A percentile compares a stretch with the other conserved stretches of the same genome.
Conservation (phyloP, 208 protist species). For the Strigomonas galati region DNA sequence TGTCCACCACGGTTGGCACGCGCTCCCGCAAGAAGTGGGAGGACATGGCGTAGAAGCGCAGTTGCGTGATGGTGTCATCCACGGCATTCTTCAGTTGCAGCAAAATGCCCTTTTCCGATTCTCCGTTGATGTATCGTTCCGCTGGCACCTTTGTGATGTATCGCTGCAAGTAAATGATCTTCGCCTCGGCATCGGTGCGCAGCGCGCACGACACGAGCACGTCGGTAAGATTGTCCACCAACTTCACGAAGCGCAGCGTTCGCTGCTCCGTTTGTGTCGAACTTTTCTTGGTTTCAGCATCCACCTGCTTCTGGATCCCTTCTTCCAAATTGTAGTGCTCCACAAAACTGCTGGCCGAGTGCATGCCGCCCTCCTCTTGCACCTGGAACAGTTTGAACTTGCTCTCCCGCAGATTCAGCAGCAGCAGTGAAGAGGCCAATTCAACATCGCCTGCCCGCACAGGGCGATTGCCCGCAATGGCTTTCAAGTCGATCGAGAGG, state of each 20-base stretch:
- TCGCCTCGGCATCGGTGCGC: conserved; percentile 9
- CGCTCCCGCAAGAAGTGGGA: conserved; percentile 3
- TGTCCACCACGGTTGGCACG: not conserved
- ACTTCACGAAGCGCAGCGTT: conserved; percentile 71
- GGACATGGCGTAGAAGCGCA: conserved; percentile 35
- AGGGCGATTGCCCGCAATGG: conserved; percentile 8
- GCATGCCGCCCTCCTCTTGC: conserved; percentile 38
- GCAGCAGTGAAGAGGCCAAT: conserved; percentile 56
- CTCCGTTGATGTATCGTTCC: conserved; percentile 65
- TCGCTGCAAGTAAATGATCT: conserved; percentile 44
- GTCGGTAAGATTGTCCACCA: conserved; percentile 77
- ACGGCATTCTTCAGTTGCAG: conserved; percentile 50
- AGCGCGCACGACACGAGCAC: conserved; percentile 82
- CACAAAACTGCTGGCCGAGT: conserved; percentile 73
- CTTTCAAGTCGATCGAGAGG: conserved; percentile 39
- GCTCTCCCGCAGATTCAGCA: conserved; percentile 75
- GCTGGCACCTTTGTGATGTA: conserved; percentile 69
- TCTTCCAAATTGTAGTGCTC: conserved; percentile 80
- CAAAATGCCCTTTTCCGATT: conserved; percentile 56
- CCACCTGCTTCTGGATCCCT: conserved; percentile 11
- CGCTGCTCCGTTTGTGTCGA: not conserved
- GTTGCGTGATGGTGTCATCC: conserved; percentile 46
- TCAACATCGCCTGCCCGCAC: not conserved
- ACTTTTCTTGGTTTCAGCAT: not conserved
- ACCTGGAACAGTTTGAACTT: conserved; percentile 86